These are phyloP conservation scores for Cudoniella acicularis DNA, from an alignment of 495 filamentous ascomycete genomes.

Conservation along the genomic window DNA sequence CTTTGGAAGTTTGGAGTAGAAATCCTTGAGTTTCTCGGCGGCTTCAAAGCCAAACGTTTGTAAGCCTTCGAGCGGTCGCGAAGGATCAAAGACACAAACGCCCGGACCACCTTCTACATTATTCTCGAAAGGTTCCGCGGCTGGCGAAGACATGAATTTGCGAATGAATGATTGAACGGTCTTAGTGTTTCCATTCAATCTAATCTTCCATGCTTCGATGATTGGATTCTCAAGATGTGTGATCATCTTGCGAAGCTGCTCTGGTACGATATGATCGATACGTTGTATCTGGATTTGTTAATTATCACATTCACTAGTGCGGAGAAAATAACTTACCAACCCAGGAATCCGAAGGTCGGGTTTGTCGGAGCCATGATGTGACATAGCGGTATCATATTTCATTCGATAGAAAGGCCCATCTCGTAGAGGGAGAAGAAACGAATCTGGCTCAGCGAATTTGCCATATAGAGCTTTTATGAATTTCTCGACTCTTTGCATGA, in stretches of 20 bases:
- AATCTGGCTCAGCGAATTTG: not conserved
- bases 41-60: slow-evolving; percentile 72
- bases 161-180: slow-evolving; percentile 57
- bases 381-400: slow-evolving; percentile 77
- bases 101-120: slow-evolving; percentile 71
- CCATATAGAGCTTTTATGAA: slow-evolving; percentile 60
- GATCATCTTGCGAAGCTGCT: slow-evolving; percentile 69
- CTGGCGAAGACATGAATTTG: slow-evolving; percentile 64
- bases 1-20: not conserved
- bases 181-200: slow-evolving; percentile 29
- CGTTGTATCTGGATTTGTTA: slow-evolving; percentile 48
- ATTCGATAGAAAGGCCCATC: slow-evolving; percentile 50
- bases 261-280: slow-evolving; percentile 58
- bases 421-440: slow-evolving; percentile 18
- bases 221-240: slow-evolving; percentile 56
- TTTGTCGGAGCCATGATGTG: slow-evolving; percentile 81
- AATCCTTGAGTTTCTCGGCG: slow-evolving; percentile 42
- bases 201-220: slow-evolving; percentile 69
- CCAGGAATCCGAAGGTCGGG: slow-evolving; percentile 67
- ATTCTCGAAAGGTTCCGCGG: slow-evolving; percentile 52
- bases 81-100: slow-evolving; percentile 67
- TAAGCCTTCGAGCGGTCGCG: slow-evolving; percentile 68
- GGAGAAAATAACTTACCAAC: slow-evolving; percentile 10
- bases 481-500: slow-evolving; percentile 66
- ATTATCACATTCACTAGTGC: not conserved